Evolutionary conservation across 345 rosid genomes (phyloP).

Genomic region (Sisymbrium irio): DNA sequence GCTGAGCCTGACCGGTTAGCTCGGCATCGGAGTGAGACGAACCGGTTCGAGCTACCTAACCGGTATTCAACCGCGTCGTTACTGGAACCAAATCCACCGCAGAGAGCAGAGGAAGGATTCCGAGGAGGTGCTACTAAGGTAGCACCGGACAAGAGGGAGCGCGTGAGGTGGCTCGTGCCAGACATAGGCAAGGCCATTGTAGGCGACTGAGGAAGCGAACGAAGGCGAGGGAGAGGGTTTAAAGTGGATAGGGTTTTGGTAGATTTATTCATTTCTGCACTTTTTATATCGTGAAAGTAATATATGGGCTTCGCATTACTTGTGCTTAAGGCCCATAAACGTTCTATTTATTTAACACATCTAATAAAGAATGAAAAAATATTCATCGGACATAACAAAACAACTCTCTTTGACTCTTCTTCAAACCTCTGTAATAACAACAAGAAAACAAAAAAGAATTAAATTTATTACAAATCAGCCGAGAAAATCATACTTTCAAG

Average conservation of each 20-base stretch:
- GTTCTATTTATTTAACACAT: not conserved
- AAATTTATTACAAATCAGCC: conserved; percentile 1
- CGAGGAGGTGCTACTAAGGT: conserved; percentile 40
- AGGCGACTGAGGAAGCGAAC: conserved; percentile 4
- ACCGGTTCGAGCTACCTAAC: conserved; percentile 34
- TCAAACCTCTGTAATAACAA: conserved; percentile 13
- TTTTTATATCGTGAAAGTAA: not conserved
- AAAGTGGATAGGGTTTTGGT: conserved; percentile 31
- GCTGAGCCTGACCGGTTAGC: conserved; percentile 74
- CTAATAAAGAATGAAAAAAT: conserved; percentile 26
- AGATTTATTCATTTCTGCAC: not conserved
- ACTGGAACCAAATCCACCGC: conserved; percentile 45
- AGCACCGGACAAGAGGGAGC: conserved; percentile 34
- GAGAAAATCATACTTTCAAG: not conserved
- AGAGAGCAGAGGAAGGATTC: conserved; percentile 36
- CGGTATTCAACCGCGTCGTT: conserved; percentile 28
- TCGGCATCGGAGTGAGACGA: conserved; percentile 58
- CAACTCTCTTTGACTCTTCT: not conserved
- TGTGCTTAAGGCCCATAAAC: conserved; percentile 1
- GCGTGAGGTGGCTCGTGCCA: conserved; percentile 47
- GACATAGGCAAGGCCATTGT: conserved; percentile 58
- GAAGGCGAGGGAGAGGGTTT: conserved; percentile 18
- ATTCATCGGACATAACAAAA: not conserved
- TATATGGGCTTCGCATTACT: not conserved
- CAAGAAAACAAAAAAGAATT: not conserved